Conservation (phyloP, 2,329 filamentous ascomycete genomes). For the Trichoderma citrinoviride region DNA sequence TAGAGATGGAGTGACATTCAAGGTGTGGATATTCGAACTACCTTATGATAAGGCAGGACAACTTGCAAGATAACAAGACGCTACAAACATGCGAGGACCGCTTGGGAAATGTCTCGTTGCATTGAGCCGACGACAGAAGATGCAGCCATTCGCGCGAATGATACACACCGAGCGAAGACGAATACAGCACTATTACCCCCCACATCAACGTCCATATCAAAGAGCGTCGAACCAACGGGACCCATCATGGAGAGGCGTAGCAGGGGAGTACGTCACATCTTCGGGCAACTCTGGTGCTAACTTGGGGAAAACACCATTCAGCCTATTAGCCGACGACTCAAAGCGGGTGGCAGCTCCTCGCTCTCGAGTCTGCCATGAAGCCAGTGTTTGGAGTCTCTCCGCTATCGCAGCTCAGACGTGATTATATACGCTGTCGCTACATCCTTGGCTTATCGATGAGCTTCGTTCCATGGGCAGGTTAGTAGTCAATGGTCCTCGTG, state of each 20-base stretch:
- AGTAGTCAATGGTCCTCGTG: too few species aligned
- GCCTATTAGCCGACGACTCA: constrained; percentile 1
- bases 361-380: not conserved
- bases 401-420: not conserved
- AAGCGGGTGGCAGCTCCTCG: not conserved
- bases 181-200: not conserved
- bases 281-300: not conserved
- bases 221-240: not conserved
- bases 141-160: not conserved
- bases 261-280: constrained; percentile 3
- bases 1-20: not conserved
- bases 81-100: not conserved
- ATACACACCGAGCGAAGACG: not conserved
- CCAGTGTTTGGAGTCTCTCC: not conserved
- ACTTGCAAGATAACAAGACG: not conserved
- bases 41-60: too few species aligned
- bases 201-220: not conserved
- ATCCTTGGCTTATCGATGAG: not conserved
- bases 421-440: not conserved
- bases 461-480: not conserved
- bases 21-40: not conserved
- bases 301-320: not conserved
- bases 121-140: not conserved
- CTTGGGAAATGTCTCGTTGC: too few species aligned
- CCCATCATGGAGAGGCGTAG: not conserved